Base-by-base conservation (phyloP, 768 basidiomycete genomes). In the Pisolithus orientalis region DNA sequence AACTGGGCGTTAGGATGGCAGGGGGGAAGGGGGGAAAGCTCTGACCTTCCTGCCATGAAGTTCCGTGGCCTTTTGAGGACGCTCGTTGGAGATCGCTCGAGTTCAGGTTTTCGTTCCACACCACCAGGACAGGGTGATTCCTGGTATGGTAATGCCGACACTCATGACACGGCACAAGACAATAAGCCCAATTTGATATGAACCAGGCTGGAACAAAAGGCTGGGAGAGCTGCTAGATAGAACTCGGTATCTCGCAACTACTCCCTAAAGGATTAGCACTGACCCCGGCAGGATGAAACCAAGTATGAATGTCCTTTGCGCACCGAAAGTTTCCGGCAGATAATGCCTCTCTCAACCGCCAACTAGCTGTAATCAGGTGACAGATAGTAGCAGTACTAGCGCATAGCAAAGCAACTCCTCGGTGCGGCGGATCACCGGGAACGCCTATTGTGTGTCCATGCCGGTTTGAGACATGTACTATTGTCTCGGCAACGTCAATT, bases 1-100 rank as follows among this genome's bases (percentile, higher is more conserved):
- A 21, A 53, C 52, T 62, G 59, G 56, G 58, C 53, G 56, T 38
- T 54, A 65, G 65, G 59, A 53, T 45, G 44, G 52, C 51, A 27
- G 11, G 6, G 27, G 16, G 13, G 14, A 28, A 13, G 44, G 47
- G 24, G 58, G 53, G 56, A 54, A 56, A 47, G 56, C 40, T 38
- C 51, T 52, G 51, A 40, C 24, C n/a, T 32, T 28, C 28, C 29
- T 29, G 28, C 7, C 5, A 46, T 40, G 52, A 29, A 27, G 39
- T 37, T 52, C 42, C 57, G 47, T 49, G 66, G 63, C 68, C 66
- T 73, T 78, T 76, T 77, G 72, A 76, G 64, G 64, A 60, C 51
- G 37, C 58, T 59, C 66, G 63, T 58, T 63, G 59, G 51, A 55
- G 60, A 53, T 59, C 54, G 37, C 59, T 59, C 51, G 48, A 43